phyloP scores from a whole-genome alignment of 106 monocot genomes.

The Phalaenopsis equestris region DNA sequence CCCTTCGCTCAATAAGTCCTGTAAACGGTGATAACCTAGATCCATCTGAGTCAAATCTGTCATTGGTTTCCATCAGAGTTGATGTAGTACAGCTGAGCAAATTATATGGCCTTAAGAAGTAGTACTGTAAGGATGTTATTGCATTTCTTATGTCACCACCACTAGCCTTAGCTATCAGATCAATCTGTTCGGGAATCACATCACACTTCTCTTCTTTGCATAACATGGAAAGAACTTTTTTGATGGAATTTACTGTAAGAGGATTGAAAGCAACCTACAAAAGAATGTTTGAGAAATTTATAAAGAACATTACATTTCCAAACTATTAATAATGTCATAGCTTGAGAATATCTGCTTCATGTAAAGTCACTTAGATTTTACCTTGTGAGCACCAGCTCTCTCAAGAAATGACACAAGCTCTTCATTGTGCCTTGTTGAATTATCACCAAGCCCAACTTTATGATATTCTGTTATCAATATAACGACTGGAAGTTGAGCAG shows the following conservation, averaged over 20 bases:
- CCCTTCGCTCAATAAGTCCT: conserved; percentile 5
- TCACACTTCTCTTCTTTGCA: conserved; percentile 60
- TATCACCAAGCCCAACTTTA: conserved; percentile 45
- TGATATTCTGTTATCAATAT: conserved; percentile 72
- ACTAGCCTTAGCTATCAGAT: conserved; percentile 68
- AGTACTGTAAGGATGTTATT: conserved; percentile 80
- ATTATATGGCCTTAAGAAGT: conserved; percentile 33
- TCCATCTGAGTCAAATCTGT: conserved; percentile 9
- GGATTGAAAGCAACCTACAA: conserved; percentile 83
- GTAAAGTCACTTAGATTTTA: conserved; percentile 14
- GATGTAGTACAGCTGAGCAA: conserved; percentile 5
- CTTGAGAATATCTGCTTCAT: not conserved
- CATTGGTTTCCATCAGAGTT: conserved; percentile 2
- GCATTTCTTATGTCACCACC: conserved; percentile 94
- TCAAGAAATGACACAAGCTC: conserved; percentile 58
- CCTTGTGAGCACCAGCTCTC: conserved; percentile 83
- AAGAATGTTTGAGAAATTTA: not conserved
- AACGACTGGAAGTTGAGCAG: conserved; percentile 65
- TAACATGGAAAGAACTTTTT: conserved; percentile 64
- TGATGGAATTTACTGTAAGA: conserved; percentile 77
- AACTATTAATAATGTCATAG: not conserved
- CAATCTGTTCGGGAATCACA: conserved; percentile 36
- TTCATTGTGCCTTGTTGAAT: conserved; percentile 29
- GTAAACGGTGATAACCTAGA: conserved; percentile 10
- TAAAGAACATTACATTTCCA: not conserved